Conservation (phyloP, 2,329 filamentous ascomycete species). For the Septoria linicola region DNA sequence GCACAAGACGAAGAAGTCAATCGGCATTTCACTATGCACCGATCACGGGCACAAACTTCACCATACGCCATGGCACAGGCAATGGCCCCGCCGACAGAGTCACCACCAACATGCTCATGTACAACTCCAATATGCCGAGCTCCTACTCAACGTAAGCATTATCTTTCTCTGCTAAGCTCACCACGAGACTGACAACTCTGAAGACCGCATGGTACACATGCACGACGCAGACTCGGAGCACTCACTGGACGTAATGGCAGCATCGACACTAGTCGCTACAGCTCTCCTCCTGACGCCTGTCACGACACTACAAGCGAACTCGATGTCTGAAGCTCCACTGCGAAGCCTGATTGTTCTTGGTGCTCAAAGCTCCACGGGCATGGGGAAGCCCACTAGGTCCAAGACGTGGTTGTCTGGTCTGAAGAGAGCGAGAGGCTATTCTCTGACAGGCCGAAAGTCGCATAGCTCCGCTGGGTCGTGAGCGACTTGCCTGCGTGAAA, state of each 20-base stretch:
- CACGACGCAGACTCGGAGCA: not conserved
- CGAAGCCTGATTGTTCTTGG: not conserved
- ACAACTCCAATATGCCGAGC: not conserved
- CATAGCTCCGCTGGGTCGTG: not conserved
- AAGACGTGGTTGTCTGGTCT: conserved; percentile 2
- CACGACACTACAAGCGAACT: conserved; percentile 3
- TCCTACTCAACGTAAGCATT: not conserved
- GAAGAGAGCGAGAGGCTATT: not conserved
- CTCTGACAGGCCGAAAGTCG: not conserved
- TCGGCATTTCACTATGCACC: not conserved
- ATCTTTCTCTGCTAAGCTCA: not conserved
- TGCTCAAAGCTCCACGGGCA: not conserved
- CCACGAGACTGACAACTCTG: not conserved
- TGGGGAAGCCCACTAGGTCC: not conserved
- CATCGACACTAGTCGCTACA: conserved; percentile 2
- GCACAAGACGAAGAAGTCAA: not conserved
- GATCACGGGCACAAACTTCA: not conserved
- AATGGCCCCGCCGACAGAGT: not conserved
- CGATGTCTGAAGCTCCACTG: not conserved
- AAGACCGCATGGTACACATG: conserved; percentile 1
- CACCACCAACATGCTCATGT: not conserved
- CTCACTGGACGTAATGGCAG: conserved; percentile 6
- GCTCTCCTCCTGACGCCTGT: conserved; percentile 2
- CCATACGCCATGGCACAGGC: not conserved
- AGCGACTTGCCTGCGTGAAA: too few species aligned